A percentile compares a stretch with the other conserved stretches of the same genome.
Conservation (phyloP, 225 moss, liverwort and hornwort genomes). For the Antitrichia curtipendula region DNA sequence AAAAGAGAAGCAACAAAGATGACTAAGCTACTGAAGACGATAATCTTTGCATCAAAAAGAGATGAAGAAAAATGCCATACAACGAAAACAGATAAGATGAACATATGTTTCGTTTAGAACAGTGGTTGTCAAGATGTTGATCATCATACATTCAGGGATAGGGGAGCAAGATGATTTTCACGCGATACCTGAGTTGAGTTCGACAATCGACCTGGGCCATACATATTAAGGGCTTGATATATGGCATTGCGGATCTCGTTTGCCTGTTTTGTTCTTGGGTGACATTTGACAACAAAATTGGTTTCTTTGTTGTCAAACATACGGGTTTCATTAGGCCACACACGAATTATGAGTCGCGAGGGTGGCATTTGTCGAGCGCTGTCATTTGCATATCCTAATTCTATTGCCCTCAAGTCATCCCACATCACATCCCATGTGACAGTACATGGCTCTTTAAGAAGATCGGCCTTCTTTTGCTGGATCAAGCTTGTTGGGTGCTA, state of each 20-base stretch:
- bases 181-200: constrained; percentile 46
- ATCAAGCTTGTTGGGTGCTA: constrained; percentile 92
- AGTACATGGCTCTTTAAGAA: constrained; percentile 87
- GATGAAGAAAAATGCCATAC: background rate
- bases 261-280: constrained; percentile 86
- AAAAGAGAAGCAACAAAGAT: background rate
- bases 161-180: background rate
- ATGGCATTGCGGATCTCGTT: constrained; percentile 68
- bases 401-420: constrained; percentile 76
- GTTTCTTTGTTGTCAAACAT: constrained; percentile 85
- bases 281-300: constrained; percentile 74
- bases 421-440: constrained; percentile 93
- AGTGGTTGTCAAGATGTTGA: background rate
- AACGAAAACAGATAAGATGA: background rate
- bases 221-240: constrained; percentile 56
- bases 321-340: constrained; percentile 58
- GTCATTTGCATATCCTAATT: constrained; percentile 59
- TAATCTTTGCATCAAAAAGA: background rate
- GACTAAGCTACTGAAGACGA: background rate
- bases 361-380: constrained; percentile 44
- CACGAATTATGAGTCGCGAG: constrained; percentile 79
- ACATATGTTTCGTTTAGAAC: background rate
- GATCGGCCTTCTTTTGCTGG: constrained; percentile 87
- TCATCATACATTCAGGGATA: background rate
- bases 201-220: constrained; percentile 66